A percentile compares a stretch with the other conserved stretches of the same genome.
phyloP scores from a whole-genome alignment of 495 filamentous ascomycete genomes.

The Cudoniella acicularis region DNA sequence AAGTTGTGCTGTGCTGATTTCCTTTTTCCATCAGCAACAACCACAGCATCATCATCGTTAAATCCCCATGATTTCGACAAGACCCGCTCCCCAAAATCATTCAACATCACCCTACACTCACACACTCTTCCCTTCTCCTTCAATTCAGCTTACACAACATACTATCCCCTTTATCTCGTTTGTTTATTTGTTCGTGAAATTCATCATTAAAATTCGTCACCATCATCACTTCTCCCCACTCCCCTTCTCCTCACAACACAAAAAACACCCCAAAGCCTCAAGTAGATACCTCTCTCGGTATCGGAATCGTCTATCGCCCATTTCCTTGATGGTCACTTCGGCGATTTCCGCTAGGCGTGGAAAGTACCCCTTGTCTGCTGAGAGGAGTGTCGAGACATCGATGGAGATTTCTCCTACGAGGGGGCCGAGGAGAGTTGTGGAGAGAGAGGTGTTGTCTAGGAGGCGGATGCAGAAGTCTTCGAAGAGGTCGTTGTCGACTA shows the following conservation, averaged over 20 bases:
- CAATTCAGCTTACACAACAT: too few relatives aligned
- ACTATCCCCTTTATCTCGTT: too few relatives aligned
- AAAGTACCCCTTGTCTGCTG: neutral
- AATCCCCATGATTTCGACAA: too few relatives aligned
- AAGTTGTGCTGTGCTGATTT: too few relatives aligned
- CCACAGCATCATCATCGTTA: too few relatives aligned
- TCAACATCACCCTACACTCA: too few relatives aligned
- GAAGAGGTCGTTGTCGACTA: slow-evolving; percentile 35
- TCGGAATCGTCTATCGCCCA: slow-evolving; percentile 29
- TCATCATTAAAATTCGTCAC: too few relatives aligned
- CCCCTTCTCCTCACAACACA: neutral
- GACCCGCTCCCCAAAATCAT: too few relatives aligned
- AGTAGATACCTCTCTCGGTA: slow-evolving; percentile 42
- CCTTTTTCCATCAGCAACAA: too few relatives aligned
- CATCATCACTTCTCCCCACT: too few relatives aligned
- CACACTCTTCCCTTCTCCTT: too few relatives aligned
- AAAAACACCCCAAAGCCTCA: slow-evolving; percentile 29
- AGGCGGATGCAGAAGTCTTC: slow-evolving; percentile 35
- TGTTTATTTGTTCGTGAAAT: too few relatives aligned
- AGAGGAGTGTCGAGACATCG: slow-evolving; percentile 16
- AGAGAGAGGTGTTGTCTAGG: slow-evolving; percentile 20
- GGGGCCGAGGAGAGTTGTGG: slow-evolving; percentile 8
- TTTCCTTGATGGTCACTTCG: slow-evolving; percentile 27
- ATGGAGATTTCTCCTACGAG: neutral
- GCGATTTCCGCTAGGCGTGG: slow-evolving; percentile 27